Evolutionary conservation across 768 basidiomycete genomes (phyloP), one percentile per base, ranked within the genome.

Genomic region (Epithele typhae): DNA sequence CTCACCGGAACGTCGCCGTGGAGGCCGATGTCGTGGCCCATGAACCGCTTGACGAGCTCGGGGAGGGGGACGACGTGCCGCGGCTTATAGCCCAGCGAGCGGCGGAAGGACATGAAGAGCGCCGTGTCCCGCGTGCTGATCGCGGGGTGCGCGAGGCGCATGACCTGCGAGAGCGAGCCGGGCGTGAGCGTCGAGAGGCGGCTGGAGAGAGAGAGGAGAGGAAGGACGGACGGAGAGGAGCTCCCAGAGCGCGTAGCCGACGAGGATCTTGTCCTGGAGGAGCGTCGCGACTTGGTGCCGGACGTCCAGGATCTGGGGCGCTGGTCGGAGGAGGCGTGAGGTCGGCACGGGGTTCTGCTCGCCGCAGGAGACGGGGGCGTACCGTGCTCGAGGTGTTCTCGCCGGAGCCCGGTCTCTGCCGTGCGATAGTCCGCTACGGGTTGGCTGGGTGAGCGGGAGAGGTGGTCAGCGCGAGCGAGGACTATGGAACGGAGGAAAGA

Each of bases 221-320:
- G 24, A 7, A 3, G 10, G 40, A 63, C 70, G 40, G 54, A 76
- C 79, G 39, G 77, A 78, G 48, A 80, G 61, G 52, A 76, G 73
- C 34, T 68, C 64, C 78, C 78, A 80, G 17, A 80, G 58, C 25
- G 67, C 63, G 55, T 81, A 72, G n/a, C 79, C 79, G n/a, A 81
- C 68, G 22, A 81, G 59, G 15, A 80, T 70, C 53, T 76, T 78
- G 48, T 68, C 64, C 15, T 56, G 60, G 40, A 79, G 67, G 36
- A 75, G 53, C n/a, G 57, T 55, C 11, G 69, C 65, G 8, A 78
- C 74, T 7, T 61, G 65, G 30, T 64, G 53, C 55, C 76, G 77
- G 9, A 79, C 72, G 44, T 73, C 67, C 25, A 64, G 59, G 58
- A 80, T 79, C n/a, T 56, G 44, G 5, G 75, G 73, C n/a, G 74